Evolutionary conservation across 345 rosid genomes (phyloP).

Genomic region (Erucastrum elatum): DNA sequence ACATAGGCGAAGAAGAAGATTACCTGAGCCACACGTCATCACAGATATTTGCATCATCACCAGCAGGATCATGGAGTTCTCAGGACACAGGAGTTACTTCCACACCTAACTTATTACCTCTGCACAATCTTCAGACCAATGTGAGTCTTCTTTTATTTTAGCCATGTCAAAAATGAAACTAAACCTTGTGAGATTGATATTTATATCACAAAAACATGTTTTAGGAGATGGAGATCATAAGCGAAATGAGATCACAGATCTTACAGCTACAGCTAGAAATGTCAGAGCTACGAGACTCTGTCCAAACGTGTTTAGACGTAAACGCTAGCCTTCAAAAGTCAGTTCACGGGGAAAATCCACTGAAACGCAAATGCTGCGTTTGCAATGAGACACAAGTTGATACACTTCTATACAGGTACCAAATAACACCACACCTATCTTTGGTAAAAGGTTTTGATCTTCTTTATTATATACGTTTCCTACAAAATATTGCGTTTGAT

Average conservation of each 20-base stretch:
- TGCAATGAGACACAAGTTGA: slow-evolving; percentile 72
- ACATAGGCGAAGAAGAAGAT: slow-evolving; percentile 7
- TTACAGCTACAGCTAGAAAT: slow-evolving; percentile 71
- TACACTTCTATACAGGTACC: slow-evolving; percentile 57
- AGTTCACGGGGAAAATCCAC: slow-evolving; percentile 41
- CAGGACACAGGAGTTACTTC: slow-evolving; percentile 45
- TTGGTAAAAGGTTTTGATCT: neutral
- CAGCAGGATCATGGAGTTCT: slow-evolving; percentile 56
- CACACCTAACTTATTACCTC: slow-evolving; percentile 12
- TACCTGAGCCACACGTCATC: slow-evolving; percentile 45
- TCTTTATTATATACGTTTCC: neutral
- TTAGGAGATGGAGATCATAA: slow-evolving; percentile 74
- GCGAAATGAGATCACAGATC: slow-evolving; percentile 69
- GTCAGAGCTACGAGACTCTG: slow-evolving; percentile 63
- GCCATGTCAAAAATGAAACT: neutral
- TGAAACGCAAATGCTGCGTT: slow-evolving; percentile 64
- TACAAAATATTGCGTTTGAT: neutral
- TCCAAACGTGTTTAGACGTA: slow-evolving; percentile 59
- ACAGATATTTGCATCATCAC: slow-evolving; percentile 36
- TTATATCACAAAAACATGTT: neutral
- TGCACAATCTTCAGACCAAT: neutral
- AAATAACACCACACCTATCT: neutral
- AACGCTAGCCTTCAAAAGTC: slow-evolving; percentile 55
- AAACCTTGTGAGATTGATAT: neutral
- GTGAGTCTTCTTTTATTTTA: slow-evolving; percentile 21